Evolutionary conservation across 148 eudicot species (phyloP).

Genomic region (Vaccinium macrocarpon): DNA sequence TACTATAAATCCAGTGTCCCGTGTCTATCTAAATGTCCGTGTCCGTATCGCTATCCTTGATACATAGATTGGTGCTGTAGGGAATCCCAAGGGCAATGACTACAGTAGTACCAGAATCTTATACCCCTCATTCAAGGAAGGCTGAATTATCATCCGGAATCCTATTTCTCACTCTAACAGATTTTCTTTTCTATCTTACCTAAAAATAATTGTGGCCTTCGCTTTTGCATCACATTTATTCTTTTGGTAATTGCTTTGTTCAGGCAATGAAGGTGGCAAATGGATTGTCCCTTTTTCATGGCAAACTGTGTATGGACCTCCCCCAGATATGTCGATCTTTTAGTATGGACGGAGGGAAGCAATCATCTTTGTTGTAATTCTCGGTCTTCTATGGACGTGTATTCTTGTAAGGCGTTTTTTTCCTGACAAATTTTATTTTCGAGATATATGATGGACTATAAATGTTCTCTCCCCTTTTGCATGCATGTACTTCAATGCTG

Average conservation of each 20-base stretch:
- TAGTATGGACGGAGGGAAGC: conserved; percentile 24
- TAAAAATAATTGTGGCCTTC: neutral
- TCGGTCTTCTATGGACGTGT: neutral
- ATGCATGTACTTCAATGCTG: neutral
- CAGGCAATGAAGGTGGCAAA: conserved; percentile 62
- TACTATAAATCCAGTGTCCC: no score
- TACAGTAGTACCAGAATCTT: neutral
- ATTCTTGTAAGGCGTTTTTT: neutral
- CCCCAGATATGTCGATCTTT: conserved; percentile 82
- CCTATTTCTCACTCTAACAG: neutral
- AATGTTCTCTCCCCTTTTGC: neutral
- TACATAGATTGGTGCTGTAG: no score
- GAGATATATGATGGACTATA: neutral
- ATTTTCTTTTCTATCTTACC: neutral
- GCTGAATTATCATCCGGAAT: neutral
- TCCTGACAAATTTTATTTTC: neutral
- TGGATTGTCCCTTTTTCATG: conserved; percentile 93
- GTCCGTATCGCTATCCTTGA: no score
- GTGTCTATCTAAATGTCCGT: no score
- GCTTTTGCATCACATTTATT: neutral
- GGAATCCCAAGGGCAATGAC: no score
- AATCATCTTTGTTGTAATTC: neutral
- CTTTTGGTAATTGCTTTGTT: conserved; percentile 5
- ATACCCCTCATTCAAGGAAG: neutral
- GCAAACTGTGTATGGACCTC: conserved; percentile 96